Percentiles rank a stretch among this genome's conserved stretches.
Conservation (phyloP, 1,139 yeast species). For the Nakaseomyces kungkrabaensis region DNA sequence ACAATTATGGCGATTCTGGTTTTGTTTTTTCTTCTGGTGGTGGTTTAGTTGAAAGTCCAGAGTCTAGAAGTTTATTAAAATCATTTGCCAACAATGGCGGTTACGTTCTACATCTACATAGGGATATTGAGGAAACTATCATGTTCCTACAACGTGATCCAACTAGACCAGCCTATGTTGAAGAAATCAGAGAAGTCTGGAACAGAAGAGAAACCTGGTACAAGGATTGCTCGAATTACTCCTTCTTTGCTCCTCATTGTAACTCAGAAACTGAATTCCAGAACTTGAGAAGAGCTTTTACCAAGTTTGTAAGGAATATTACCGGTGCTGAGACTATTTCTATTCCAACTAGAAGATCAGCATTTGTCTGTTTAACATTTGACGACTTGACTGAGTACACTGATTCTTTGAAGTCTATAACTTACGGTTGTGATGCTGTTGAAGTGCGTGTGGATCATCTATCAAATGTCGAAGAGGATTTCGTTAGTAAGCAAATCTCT, state of each 20-base stretch:
- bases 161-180: slow-evolving; percentile 76
- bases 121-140: slow-evolving; percentile 76
- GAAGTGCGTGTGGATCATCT: slow-evolving; percentile 75
- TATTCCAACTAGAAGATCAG: slow-evolving; percentile 50
- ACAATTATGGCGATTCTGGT: slow-evolving; percentile 39
- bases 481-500: slow-evolving; percentile 68
- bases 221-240: slow-evolving; percentile 66
- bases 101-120: slow-evolving; percentile 79
- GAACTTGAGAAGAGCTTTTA: slow-evolving; percentile 50
- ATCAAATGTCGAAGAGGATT: slow-evolving; percentile 39
- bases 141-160: slow-evolving; percentile 65
- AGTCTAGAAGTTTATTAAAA: slow-evolving; percentile 55
- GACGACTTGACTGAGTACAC: slow-evolving; percentile 43
- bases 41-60: slow-evolving; percentile 76
- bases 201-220: slow-evolving; percentile 70
- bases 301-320: slow-evolving; percentile 47
- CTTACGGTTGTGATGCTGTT: slow-evolving; percentile 68
- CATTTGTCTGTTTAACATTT: slow-evolving; percentile 63
- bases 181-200: slow-evolving; percentile 80
- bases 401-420: slow-evolving; percentile 42
- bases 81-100: slow-evolving; percentile 43
- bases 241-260: slow-evolving; percentile 72
- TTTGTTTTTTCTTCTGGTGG: slow-evolving; percentile 91
- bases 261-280: slow-evolving; percentile 44
- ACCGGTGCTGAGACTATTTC: slow-evolving; percentile 43